Conservation (phyloP, 176 grass and related monocot species). For the Carex pumila region DNA sequence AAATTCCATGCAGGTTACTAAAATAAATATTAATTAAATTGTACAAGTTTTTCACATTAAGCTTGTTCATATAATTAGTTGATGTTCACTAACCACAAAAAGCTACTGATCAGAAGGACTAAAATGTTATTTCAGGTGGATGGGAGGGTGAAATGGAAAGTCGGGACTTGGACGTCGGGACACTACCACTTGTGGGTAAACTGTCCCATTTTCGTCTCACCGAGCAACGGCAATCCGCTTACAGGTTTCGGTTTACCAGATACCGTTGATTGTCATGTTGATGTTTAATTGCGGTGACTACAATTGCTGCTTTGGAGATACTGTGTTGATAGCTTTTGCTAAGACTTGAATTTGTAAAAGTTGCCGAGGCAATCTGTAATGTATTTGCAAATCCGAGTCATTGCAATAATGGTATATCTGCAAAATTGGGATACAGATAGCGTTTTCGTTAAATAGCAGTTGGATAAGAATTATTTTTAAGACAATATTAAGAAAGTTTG, state of each 20-base stretch:
- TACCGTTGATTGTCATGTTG: constrained; percentile 48
- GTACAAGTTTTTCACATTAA: neutral
- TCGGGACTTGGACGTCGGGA: constrained; percentile 67
- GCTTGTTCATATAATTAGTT: neutral
- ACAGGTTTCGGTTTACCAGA: constrained; percentile 36
- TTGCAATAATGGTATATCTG: neutral
- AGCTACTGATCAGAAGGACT: neutral
- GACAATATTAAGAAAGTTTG: neutral
- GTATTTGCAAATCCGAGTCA: neutral
- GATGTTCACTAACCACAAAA: neutral
- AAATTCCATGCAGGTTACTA: neutral
- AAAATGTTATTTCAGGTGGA: constrained; percentile 27
- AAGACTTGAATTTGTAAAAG: neutral
- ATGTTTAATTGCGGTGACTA: constrained; percentile 26
- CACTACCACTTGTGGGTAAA: constrained; percentile 66
- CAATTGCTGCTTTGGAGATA: neutral
- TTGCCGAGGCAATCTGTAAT: neutral
- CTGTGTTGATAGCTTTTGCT: neutral
- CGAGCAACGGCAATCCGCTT: neutral
- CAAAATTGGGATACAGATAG: neutral
- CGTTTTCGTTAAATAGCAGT: neutral
- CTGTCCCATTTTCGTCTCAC: constrained; percentile 54
- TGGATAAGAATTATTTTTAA: neutral
- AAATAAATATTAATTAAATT: neutral
- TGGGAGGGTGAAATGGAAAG: constrained; percentile 73